Evolutionary conservation across 2,329 filamentous ascomycete species (phyloP), one percentile per base, ranked within the genome.

Genomic region (Sclerotiophoma versabilis): DNA sequence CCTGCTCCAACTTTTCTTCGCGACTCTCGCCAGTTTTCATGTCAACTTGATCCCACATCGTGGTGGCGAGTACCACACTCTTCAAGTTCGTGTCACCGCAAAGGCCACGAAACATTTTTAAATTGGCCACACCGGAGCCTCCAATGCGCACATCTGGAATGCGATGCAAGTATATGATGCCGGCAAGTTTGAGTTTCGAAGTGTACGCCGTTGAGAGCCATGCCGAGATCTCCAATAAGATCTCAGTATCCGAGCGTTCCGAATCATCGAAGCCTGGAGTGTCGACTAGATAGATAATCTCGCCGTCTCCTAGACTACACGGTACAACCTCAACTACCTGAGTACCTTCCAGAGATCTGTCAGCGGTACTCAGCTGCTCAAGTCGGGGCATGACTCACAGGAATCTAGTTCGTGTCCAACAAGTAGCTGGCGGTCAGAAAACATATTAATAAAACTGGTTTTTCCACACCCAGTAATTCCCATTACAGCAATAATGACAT

Each of bases 141-240:
- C 68, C 65, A 56, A 81, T 65, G 10, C 79, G 72, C 9, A 63
- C 69, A 41, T 81, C 76, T 0, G 65, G 71, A 46, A 83, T 81
- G 0, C 72, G 68, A 41, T 81, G 79, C 3, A 82, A 63, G 58
- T 80, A 82, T 22, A 82, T 76, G 29, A 82, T 77, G 0, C 80
- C 80, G 14, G 33, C 12, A 4, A 47, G 44, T 11, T 30, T 30
- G 8, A 38, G n/a, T 10, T 27, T 72, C 37, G 17, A 20, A 6
- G 23, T 60, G 49, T 77, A 76, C 0, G 71, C 65, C 0, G 49
- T 49, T 0, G 65, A 68, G 2, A 81, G 70, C 62, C 74, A 80
- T 4, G 64, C 63, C 0, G 77, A 76, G 20, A 82, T 76, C 32
- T 76, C 66, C n/a, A 66, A 42, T 1, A 82, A 71, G 1, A 82